Base-by-base conservation (phyloP, 441 rosid genomes). In the Aquilaria agallochum region DNA sequence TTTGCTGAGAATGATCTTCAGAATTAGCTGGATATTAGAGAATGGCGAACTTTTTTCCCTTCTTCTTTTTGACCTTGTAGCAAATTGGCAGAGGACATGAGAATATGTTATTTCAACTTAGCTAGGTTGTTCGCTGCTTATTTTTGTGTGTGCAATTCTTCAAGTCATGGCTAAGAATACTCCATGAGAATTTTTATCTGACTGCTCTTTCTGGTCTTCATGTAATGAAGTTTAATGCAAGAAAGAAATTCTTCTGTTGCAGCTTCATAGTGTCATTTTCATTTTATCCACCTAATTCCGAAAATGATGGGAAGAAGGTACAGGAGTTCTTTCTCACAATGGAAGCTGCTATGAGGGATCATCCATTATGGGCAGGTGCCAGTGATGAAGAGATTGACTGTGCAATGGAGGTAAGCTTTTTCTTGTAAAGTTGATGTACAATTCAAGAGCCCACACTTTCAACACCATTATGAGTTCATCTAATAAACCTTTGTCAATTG, bases 211-310 rank as follows among this genome's bases (percentile, higher is more conserved):
- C 32, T 34, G 40, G 6, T 50, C 13, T 48, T 59, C 8, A 20
- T 31, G 53, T 45, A 32, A 14, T 51, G 56, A 3, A 60, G 53
- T 46, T 7, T 6, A 49, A 48, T 47, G 11, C 11, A 13, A 40
- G 11, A 27, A 44, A 53, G 53, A 63, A 59, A 51, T 31, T 66
- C 50, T 58, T 65, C 63, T 40, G 11, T 75, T 61, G 55, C 78
- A 84, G 92, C 76, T 85, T 74, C 82, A 78, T 80, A 4, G 80
- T 81, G 33, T 84, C 87, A 3, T 83, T 78, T 65, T 83, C 82
- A 5, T 81, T 79, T 71, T 56, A 62, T 10, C 31, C 75, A 27
- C 50, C 79, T 20, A 84, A 77, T 63, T 78, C 83, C 9, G 88
- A 81, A 58, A 70, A 58, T 61, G 78, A 82, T 68, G 77, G 79